Evolutionary conservation across 495 filamentous ascomycete genomes (phyloP), one percentile per base, ranked within the genome.

Genomic region (Aspergillus steynii): DNA sequence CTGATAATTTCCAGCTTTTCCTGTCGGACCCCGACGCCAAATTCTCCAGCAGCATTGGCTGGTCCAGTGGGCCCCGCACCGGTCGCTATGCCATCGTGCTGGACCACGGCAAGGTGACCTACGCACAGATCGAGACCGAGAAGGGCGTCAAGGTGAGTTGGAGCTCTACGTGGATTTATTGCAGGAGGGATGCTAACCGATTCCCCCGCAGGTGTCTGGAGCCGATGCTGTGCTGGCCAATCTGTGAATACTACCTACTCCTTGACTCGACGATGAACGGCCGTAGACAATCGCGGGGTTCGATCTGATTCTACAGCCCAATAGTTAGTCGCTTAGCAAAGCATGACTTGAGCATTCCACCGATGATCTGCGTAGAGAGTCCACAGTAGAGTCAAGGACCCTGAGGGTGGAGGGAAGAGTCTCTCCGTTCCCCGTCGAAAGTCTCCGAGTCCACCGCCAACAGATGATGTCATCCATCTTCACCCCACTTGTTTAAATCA

Each of bases 81-180:
- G 85, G 85, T 20, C 82, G 94, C 27, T 98, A 90, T 74, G 94
- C 91, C 49, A 82, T 97, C 68, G 78, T 95, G 25, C 84, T 98
- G 65, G 92, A 97, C 73, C 86, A 96, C 70, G 93, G 93, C 58
- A 96, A 90, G 79, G 82, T 98, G 54, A 77, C 77, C 51, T 97
- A 97, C 75, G 92, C 93, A 25, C 87, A 91, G 71, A 88, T 89
- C 65, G 90, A 93, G 74, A 86, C 86, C 47, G 81, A 85, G 49
- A 81, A 80, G 59, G 85, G 90, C 56, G 68, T 72, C 4, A 68
- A 70, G 75, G 68, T 73, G 52, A 32, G 47, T 55, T 56, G 50
- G 5, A 28, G 7, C 45, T 37, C 20, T 20, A 20, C 20, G 20
- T 20, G 20, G 20, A 20, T 20, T 20, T 20, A 20, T 20, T 20